These are phyloP conservation scores for Diplodia scrobiculata DNA, from an alignment of 2,329 filamentous ascomycete genomes.

Conservation along the genomic window DNA sequence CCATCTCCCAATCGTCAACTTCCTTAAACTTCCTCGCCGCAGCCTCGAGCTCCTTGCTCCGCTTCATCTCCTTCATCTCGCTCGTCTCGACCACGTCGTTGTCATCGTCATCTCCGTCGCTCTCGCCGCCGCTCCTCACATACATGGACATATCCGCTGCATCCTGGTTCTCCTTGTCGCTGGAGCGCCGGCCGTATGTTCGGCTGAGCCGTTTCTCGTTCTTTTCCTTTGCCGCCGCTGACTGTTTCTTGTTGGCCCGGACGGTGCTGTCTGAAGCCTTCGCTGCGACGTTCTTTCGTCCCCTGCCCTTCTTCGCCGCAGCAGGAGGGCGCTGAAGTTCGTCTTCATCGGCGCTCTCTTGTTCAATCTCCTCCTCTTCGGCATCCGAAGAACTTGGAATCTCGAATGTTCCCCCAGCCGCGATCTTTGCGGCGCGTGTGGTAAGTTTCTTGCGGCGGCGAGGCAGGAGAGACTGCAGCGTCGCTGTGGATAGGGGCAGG, in stretches of 20 bases:
- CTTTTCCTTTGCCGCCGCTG: slow-evolving; percentile 29
- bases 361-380: slow-evolving; percentile 8
- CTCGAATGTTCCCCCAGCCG: slow-evolving; percentile 45
- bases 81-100: slow-evolving; percentile 33
- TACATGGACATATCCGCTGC: slow-evolving; percentile 4
- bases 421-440: not conserved
- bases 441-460: slow-evolving; percentile 38
- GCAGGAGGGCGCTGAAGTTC: slow-evolving; percentile 40
- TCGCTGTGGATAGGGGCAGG: slow-evolving; percentile 45
- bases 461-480: slow-evolving; percentile 50
- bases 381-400: slow-evolving; percentile 43
- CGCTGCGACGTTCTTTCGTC: slow-evolving; percentile 31
- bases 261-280: not conserved
- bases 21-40: slow-evolving; percentile 54
- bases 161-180: slow-evolving; percentile 50
- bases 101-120: slow-evolving; percentile 35
- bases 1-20: slow-evolving; percentile 55
- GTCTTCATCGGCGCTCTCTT: slow-evolving; percentile 47
- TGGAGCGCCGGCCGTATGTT: slow-evolving; percentile 33
- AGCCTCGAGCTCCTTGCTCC: slow-evolving; percentile 46
- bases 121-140: slow-evolving; percentile 42
- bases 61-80: slow-evolving; percentile 32
- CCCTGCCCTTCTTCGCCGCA: slow-evolving; percentile 34
- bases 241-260: not conserved
- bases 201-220: slow-evolving; percentile 39